Evolutionary conservation across 768 basidiomycete species (phyloP).

Genomic region (Leccinum broughii): DNA sequence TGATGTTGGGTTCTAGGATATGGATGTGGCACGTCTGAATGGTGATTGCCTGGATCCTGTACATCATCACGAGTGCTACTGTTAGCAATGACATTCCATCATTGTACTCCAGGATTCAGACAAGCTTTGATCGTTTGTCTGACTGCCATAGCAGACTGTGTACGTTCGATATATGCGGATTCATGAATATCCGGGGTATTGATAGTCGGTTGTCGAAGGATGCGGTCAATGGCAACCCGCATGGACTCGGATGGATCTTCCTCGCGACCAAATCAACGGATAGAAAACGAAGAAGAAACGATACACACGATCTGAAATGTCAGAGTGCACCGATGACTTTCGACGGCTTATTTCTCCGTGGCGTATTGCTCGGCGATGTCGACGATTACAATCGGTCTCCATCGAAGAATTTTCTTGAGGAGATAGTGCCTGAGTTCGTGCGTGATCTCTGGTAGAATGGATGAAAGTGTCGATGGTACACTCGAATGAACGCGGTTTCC

Average conservation of each 20-base stretch:
- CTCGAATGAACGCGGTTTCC: constrained; percentile 7
- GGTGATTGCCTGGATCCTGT: constrained; percentile 4
- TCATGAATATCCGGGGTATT: background rate
- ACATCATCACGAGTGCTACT: constrained; percentile 6
- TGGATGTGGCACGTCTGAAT: background rate
- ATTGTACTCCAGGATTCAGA: constrained; percentile 15
- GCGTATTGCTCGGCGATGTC: constrained; percentile 4
- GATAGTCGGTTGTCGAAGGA: constrained; percentile 27
- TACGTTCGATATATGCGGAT: constrained; percentile 3
- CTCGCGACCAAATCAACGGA: constrained; percentile 1
- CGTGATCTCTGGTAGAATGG: constrained; percentile 22
- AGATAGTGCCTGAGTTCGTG: background rate
- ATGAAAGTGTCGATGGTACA: constrained; percentile 5
- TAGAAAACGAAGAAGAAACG: constrained; percentile 1
- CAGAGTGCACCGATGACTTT: constrained; percentile 25
- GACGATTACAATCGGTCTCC: constrained; percentile 9
- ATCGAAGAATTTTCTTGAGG: background rate
- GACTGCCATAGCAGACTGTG: background rate
- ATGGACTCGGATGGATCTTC: constrained; percentile 24
- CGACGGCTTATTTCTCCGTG: constrained; percentile 16
- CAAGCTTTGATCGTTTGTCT: background rate
- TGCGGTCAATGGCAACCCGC: constrained; percentile 31
- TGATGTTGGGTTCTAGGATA: background rate
- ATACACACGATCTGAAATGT: constrained; percentile 30
- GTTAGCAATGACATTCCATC: background rate